Percentiles rank a stretch among this genome's conserved stretches.
Conservation (phyloP, 164 flowering plant species). For the Nelumbo lutea region DNA sequence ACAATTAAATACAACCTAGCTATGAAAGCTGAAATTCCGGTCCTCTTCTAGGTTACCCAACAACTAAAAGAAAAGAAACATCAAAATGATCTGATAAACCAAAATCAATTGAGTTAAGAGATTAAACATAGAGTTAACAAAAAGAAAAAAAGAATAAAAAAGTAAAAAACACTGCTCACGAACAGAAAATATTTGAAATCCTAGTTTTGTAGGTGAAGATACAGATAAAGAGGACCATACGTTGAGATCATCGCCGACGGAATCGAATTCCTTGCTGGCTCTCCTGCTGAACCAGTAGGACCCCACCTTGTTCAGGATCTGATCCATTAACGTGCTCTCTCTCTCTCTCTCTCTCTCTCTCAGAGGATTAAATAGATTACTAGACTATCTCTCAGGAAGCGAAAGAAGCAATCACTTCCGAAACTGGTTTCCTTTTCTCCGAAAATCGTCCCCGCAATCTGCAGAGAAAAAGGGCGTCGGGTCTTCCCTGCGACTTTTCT, state of each 20-base stretch:
- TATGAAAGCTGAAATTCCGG: background rate
- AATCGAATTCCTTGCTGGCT: slow-evolving; percentile 63
- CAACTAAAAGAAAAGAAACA: background rate
- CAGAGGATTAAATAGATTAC: too few species aligned
- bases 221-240: slow-evolving; percentile 24
- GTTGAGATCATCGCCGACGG: slow-evolving; percentile 67
- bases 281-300: slow-evolving; percentile 61
- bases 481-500: too few species aligned
- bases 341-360: background rate
- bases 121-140: background rate
- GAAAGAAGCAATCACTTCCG: too few species aligned
- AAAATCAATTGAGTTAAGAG: background rate
- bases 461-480: too few species aligned
- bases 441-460: too few species aligned
- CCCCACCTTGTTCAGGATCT: slow-evolving; percentile 67
- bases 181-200: too few species aligned
- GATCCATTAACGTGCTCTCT: slow-evolving; percentile 50
- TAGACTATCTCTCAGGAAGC: too few species aligned
- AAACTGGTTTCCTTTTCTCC: too few species aligned
- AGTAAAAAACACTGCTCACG: too few species aligned
- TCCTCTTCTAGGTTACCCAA: background rate
- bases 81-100: background rate
- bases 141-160: too few species aligned
- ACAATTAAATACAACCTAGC: background rate
- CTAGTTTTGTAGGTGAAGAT: too few species aligned